Percentiles rank a stretch among this genome's conserved stretches.
phyloP scores from a whole-genome alignment of 768 basidiomycete species.

The Chalciporus chontae region DNA sequence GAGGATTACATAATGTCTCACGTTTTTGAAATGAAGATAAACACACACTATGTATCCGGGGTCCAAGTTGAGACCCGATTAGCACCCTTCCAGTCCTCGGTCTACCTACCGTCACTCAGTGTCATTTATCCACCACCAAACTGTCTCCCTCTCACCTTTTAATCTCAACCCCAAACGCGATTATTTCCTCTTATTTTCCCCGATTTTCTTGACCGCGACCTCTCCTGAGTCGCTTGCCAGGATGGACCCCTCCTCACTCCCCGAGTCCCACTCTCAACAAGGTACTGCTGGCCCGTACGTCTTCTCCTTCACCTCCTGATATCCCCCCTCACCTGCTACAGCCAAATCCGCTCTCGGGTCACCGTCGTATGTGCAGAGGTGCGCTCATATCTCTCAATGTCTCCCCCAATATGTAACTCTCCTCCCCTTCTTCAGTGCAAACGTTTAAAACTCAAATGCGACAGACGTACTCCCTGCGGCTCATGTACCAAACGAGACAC shows the following conservation, averaged over 20 bases:
- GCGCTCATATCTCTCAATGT: constrained; percentile 13
- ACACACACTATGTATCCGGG: constrained; percentile 7
- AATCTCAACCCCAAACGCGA: background rate
- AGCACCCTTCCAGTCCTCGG: constrained; percentile 7
- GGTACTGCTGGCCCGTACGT: constrained; percentile 32
- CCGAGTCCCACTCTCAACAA: constrained; percentile 18
- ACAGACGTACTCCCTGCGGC: constrained; percentile 72
- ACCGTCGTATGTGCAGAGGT: constrained; percentile 85
- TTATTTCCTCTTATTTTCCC: background rate
- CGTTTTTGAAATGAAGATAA: constrained; percentile 3
- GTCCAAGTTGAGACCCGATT: constrained; percentile 22
- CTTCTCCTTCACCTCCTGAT: constrained; percentile 5
- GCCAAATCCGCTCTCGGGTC: constrained; percentile 70
- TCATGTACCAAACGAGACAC: constrained; percentile 80
- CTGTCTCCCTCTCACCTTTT: background rate
- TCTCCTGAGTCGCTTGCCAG: background rate
- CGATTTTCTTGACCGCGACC: background rate
- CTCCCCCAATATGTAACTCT: background rate
- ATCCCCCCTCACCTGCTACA: constrained; percentile 23
- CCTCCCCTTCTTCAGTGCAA: constrained; percentile 57
- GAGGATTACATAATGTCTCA: constrained; percentile 7
- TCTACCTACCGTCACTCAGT: too few species aligned
- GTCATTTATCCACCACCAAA: background rate
- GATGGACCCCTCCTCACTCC: constrained; percentile 19
- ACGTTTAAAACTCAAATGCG: constrained; percentile 83